phyloP scores from a whole-genome alignment of 305 asterid species.

The Rubia tinctorum region DNA sequence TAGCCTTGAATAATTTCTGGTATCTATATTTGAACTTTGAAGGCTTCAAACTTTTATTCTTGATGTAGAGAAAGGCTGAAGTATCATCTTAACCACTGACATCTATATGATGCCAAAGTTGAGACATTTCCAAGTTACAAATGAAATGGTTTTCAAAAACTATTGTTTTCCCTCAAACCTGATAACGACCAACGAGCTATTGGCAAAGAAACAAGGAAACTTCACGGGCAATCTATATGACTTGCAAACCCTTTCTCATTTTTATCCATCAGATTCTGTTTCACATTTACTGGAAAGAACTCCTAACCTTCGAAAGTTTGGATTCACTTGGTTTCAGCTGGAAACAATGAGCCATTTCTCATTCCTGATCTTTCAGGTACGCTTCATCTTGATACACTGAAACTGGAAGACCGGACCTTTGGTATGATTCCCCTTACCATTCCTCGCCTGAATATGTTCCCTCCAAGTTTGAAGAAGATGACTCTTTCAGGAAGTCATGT shows the following conservation, averaged over 20 bases:
- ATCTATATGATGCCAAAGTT: not conserved
- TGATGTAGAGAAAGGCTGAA: too few species aligned
- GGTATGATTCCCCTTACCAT: not conserved
- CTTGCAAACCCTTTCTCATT: constrained; percentile 7
- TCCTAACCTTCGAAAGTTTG: not conserved
- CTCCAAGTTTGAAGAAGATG: constrained; percentile 8
- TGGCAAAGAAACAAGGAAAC: not conserved
- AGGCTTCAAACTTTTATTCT: too few species aligned
- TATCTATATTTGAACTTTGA: too few species aligned
- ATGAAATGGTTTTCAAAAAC: not conserved
- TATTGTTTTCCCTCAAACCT: too few species aligned
- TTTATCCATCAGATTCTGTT: not conserved
- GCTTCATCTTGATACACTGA: not conserved
- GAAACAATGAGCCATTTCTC: not conserved
- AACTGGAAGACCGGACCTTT: not conserved
- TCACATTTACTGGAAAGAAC: not conserved
- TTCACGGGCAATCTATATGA: not conserved
- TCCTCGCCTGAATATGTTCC: not conserved
- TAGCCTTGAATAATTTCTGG: too few species aligned
- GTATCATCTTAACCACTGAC: not conserved
- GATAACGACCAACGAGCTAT: not conserved
- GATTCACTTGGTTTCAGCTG: not conserved
- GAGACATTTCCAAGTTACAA: constrained; percentile 1
- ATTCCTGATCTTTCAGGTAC: not conserved
- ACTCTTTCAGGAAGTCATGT: not conserved